Base-by-base conservation (phyloP, 2,329 filamentous ascomycete genomes). In the Aureobasidium sp. region DNA sequence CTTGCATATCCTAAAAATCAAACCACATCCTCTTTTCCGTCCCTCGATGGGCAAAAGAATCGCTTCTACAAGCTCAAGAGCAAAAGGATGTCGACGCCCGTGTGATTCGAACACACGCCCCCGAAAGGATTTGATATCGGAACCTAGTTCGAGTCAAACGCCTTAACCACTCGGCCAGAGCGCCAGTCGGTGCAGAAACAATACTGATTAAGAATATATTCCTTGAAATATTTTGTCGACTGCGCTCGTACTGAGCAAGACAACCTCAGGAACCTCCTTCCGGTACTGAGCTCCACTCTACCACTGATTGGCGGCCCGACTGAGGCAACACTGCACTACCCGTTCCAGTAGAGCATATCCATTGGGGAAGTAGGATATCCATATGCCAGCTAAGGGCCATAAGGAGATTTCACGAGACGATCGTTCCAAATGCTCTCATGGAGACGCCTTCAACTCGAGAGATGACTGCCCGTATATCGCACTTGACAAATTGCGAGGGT, bases 131-230 rank as follows among this genome's bases (percentile, higher is more conserved):
- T 57, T 57, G 53, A 57, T 57, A 57, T 36, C 53, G 32, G 52
- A 47, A 57, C 3, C 2, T 32, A 37, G 32, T 57, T 57, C 53
- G 53, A 57, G 53, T 57, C 53, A 57, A 57, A 57, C 53, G 53
- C 53, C 53, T 57, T 57, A 57, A 57, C 53, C 53, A 57, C 53
- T 57, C 53, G 53, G 53, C 53, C 53, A 57, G 53, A 57, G 53
- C 53, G 53, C 53, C 53, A 46, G 34, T 15, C 32, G 32, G 32
- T 34, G 29, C 29, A 32, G 29, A 32, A 32, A 20, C 20, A 20
- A 20, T 20, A 20, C 20, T 20, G 1, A 20, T 20, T 1, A 20
- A 1, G 1, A 20, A 20, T 20, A 20, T 20, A 20, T 20, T 20
- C 20, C 20, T 20, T 1, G 1, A 20, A 20, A 20, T 1, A 1